Evolutionary conservation across 2,329 filamentous ascomycete species (phyloP).

Genomic region (Paradendryphiella salina): DNA sequence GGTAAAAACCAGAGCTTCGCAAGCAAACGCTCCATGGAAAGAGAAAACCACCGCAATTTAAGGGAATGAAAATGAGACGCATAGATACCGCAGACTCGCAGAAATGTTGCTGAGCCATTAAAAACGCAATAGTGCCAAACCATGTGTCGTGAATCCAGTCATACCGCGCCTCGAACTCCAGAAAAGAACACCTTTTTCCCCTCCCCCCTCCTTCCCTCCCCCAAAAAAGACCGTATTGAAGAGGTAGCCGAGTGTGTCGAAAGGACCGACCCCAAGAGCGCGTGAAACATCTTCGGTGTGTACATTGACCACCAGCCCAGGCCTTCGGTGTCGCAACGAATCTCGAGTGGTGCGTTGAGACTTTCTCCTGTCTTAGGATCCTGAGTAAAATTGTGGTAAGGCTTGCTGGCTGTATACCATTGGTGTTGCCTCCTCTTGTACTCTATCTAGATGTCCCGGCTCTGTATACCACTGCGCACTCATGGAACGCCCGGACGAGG

Average conservation of each 20-base stretch:
- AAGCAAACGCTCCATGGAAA: neutral
- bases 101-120: neutral
- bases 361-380: slow-evolving; percentile 17
- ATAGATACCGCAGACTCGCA: neutral
- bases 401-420: slow-evolving; percentile 34
- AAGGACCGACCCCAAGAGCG: neutral
- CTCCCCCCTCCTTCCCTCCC: no score
- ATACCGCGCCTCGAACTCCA: slow-evolving; percentile 8
- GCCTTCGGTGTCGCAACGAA: neutral
- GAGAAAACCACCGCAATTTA: neutral
- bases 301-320: neutral
- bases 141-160: slow-evolving; percentile 5
- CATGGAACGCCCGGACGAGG: slow-evolving; percentile 38
- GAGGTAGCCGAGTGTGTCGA: neutral
- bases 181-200: slow-evolving; percentile 2
- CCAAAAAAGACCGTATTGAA: neutral
- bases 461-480: slow-evolving; percentile 44
- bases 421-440: slow-evolving; percentile 43
- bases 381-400: slow-evolving; percentile 39
- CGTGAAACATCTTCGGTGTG: neutral
- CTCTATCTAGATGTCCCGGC: slow-evolving; percentile 38
- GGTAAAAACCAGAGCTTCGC: neutral
- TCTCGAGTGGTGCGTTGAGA: neutral
- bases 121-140: neutral
- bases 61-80: neutral